Evolutionary conservation across 2,329 filamentous ascomycete genomes (phyloP), one percentile per base, ranked within the genome.

Genomic region (Penicillium brevicompactum): DNA sequence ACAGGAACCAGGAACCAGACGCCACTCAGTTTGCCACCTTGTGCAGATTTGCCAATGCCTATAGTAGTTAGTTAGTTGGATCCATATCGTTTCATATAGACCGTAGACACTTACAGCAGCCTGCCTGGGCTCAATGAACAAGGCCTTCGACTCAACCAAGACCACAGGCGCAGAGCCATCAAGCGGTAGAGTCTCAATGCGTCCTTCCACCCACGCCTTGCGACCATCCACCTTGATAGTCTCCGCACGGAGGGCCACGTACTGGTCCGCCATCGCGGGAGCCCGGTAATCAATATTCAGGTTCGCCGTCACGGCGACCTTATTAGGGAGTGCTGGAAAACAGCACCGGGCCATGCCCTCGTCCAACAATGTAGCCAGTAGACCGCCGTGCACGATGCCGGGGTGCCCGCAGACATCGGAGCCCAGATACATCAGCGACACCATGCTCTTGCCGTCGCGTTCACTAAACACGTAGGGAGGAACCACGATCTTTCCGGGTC

Each of bases 131-230:
- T 94, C 91, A 67, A 97, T 84, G 71, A 96, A 97, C 63, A 99
- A 76, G 2, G 88, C 92, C 69, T 89, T 88, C 0, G 91, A 93
- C 75, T 95, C 90, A 7, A 89, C 91, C 56, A 97, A 73, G 46
- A 92, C 82, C 14, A 82, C 75, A 1, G 87, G 86, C 64, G 82
- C 79, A 73, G 87, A 82, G 8, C 85, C 84, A 32, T 85, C 78
- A 24, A 81, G 76, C 55, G 84, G 84, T 57, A 97, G 75, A 52
- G 90, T 87, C 82, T 96, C 92, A 66, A 97, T 87, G 64, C 85
- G 84, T 1, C 91, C 94, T 76, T 90, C 88, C 1, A 97, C 91
- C 91, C 91, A 97, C 11, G 92, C 93, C 79, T 97, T 97, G 59
- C 94, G 83, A 1, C 94, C 93, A 70, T 97, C 92, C 1, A 93